A percentile compares a stretch with the other conserved stretches of the same genome.
These are phyloP conservation scores for Oryza meyeriana DNA, from an alignment of 176 grass and related monocot species.

Conservation along the genomic window DNA sequence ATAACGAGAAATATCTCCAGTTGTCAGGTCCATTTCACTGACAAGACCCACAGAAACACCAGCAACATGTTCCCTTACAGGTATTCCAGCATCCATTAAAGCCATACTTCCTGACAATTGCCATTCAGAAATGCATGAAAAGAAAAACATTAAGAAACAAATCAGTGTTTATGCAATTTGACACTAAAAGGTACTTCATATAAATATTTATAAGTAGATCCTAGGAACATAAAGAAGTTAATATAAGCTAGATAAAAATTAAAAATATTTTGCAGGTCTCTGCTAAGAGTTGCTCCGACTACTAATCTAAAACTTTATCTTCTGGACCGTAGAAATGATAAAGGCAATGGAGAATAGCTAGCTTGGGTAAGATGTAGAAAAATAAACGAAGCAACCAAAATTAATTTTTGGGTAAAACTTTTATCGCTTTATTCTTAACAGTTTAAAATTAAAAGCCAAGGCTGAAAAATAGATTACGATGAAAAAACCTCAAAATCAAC, in stretches of 20 bases:
- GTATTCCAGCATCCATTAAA: conserved; percentile 99
- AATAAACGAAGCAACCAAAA: too few relatives aligned
- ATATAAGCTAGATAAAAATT: background rate
- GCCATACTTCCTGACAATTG: conserved; percentile 74
- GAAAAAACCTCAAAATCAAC: too few relatives aligned
- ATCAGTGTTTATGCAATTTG: background rate
- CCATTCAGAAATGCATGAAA: conserved; percentile 21
- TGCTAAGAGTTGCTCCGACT: conserved; percentile 2
- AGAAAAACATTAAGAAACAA: conserved; percentile 1
- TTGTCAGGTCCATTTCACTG: conserved; percentile 62
- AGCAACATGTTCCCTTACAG: conserved; percentile 97
- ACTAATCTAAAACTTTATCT: background rate
- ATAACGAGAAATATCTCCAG: conserved; percentile 72
- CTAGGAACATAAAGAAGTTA: background rate
- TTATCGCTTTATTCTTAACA: too few relatives aligned
- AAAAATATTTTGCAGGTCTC: conserved; percentile 7
- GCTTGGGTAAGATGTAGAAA: too few relatives aligned
- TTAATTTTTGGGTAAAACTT: too few relatives aligned
- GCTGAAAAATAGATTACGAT: too few relatives aligned
- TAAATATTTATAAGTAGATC: background rate
- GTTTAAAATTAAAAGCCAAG: too few relatives aligned
- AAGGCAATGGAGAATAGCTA: background rate
- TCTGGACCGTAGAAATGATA: background rate
- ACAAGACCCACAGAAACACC: conserved; percentile 98
- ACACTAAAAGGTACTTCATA: background rate